Base-by-base conservation (phyloP, 2,329 filamentous ascomycete species). In the Talaromyces sp. region DNA sequence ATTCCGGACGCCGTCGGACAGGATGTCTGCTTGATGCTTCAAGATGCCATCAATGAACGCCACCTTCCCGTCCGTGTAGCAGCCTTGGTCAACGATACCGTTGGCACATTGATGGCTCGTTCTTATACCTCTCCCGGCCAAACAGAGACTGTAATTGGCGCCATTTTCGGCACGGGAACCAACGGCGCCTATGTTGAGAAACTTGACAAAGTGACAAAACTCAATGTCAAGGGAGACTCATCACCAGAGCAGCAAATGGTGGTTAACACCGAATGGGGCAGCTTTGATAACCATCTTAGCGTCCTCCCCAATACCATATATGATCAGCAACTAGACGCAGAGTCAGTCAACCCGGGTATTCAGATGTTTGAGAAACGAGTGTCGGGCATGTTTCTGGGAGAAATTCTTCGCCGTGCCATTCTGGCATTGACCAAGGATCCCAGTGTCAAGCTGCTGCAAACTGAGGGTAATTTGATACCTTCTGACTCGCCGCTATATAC, bases 311-410 rank as follows among this genome's bases (percentile, higher is more conserved):
- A 86, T 67, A 97, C 93, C 0, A 78, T 84, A 0, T 97, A 91
- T 77, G 94, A 99, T 70, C 77, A 80, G 52, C 81, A 85, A 58
- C 81, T 99, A 22, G 93, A 99, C 73, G 77, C 79, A 58, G 84
- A 87, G 60, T 94, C 88, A 63, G 85, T 90, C 66, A 97, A 99
- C 74, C 93, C 92, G 0, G 94, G 94, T 25, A 85, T 96, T 61
- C 94, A 99, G 71, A 96, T 97, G 89, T 99, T 97, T 70, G 94
- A 99, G 79, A 99, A 99, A 82, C 89, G 93, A 50, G 88, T 99
- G 15, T 96, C 91, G 0, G 94, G 94, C 72, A 97, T 99, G 93
- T 99, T 97, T 78, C 76, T 99, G 51, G 94, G 94, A 56, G 94
- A 99, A 74, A 92, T 97, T 62, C 81, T 97, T 57, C 88, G 94